Conservation (phyloP, 2,329 filamentous ascomycete genomes). For the Aspergillus niger region DNA sequence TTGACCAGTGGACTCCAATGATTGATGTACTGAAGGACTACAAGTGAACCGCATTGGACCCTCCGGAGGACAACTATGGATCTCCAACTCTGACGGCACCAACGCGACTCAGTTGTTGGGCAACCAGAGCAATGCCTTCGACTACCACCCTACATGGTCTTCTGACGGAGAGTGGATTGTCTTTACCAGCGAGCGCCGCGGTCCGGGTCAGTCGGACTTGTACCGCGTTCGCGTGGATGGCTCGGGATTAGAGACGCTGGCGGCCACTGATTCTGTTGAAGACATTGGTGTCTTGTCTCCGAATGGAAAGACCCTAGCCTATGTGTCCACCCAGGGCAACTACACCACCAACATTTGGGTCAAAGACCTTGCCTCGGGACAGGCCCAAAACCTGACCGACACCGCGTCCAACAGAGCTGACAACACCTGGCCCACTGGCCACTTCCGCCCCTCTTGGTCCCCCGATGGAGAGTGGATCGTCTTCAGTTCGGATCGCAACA, state of each 20-base stretch:
- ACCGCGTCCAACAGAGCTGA: constrained; percentile 23
- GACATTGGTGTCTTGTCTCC: constrained; percentile 43
- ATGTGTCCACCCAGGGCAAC: constrained; percentile 41
- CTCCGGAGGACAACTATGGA: constrained; percentile 4
- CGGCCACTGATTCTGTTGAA: constrained; percentile 40
- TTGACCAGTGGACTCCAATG: not conserved
- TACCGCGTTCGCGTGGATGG: constrained; percentile 39
- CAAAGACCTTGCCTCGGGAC: constrained; percentile 39
- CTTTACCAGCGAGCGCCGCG: constrained; percentile 9
- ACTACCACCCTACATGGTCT: constrained; percentile 8
- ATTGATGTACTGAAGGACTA: not conserved
- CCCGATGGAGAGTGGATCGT: constrained; percentile 46
- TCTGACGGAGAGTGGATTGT: constrained; percentile 3
- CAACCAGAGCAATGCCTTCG: constrained; percentile 1
- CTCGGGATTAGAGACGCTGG: constrained; percentile 36
- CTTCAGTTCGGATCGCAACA: constrained; percentile 48
- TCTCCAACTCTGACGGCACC: constrained; percentile 6
- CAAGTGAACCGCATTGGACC: constrained; percentile 9
- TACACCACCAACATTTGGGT: constrained; percentile 47
- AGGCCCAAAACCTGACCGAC: constrained; percentile 41
- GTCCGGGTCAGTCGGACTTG: constrained; percentile 5
- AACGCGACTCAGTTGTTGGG: constrained; percentile 1
- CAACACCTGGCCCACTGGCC: constrained; percentile 35
- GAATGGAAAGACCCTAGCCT: constrained; percentile 41
- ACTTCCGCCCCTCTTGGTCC: constrained; percentile 46